Conservation (phyloP, 139 green algal species). For the Diplosphaera chodatii region DNA sequence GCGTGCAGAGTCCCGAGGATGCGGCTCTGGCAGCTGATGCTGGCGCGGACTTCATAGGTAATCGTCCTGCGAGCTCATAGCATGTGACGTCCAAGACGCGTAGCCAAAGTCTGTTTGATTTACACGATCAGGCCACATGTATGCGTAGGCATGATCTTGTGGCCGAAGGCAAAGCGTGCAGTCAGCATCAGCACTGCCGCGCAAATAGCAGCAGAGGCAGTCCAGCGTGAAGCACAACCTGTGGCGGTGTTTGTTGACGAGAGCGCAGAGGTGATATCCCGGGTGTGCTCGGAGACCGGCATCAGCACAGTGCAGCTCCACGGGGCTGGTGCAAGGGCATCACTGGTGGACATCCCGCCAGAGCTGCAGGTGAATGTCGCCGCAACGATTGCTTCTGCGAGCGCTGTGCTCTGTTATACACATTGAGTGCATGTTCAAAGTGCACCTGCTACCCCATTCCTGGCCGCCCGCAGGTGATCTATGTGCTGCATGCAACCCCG, state of each 20-base stretch:
- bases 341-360: slow-evolving; percentile 24
- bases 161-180: slow-evolving; percentile 69
- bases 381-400: no score
- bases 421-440: no score
- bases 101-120: no score
- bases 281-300: slow-evolving; percentile 29
- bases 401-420: no score
- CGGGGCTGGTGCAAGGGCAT: slow-evolving; percentile 37
- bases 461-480: slow-evolving; percentile 57
- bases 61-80: no score
- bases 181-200: slow-evolving; percentile 43
- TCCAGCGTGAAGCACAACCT: slow-evolving; percentile 31
- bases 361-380: slow-evolving; percentile 30
- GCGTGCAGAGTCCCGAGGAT: slow-evolving; percentile 61
- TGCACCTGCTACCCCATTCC: no score
- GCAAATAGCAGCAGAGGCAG: slow-evolving; percentile 48
- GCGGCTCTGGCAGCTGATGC: slow-evolving; percentile 44
- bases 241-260: slow-evolving; percentile 89
- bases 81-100: no score
- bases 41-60: slow-evolving; percentile 34
- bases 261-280: slow-evolving; percentile 50
- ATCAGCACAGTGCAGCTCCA: slow-evolving; percentile 64
- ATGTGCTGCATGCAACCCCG: slow-evolving; percentile 58
- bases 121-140: no score
- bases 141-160: slow-evolving; percentile 78